Evolutionary conservation across 2,329 filamentous ascomycete genomes (phyloP).

Genomic region (Exserohilum rostratum): DNA sequence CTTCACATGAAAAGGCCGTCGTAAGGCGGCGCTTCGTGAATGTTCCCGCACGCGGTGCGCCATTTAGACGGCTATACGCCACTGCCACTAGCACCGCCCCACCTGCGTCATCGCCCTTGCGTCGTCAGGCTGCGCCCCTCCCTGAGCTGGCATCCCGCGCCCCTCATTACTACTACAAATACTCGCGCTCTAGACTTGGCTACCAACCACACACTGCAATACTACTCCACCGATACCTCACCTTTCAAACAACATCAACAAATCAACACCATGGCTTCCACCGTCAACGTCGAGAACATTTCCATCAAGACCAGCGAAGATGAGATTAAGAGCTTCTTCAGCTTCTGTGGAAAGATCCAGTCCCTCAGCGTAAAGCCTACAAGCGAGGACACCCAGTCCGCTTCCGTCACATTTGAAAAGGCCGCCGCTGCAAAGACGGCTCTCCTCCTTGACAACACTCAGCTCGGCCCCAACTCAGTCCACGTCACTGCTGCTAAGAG

Average conservation of each 20-base stretch:
- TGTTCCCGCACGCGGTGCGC: slow-evolving; percentile 26
- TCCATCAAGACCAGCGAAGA: slow-evolving; percentile 80
- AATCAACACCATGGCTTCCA: slow-evolving; percentile 64
- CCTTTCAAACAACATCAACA: neutral
- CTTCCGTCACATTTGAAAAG: slow-evolving; percentile 96
- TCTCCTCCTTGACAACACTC: slow-evolving; percentile 94
- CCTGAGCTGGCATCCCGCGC: slow-evolving; percentile 17
- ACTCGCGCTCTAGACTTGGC: slow-evolving; percentile 8
- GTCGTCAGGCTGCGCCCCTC: slow-evolving; percentile 23
- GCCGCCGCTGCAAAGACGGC: slow-evolving; percentile 96
- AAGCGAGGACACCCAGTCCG: slow-evolving; percentile 72
- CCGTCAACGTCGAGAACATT: slow-evolving; percentile 91
- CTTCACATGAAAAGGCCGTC: slow-evolving; percentile 13
- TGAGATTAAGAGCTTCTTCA: slow-evolving; percentile 96
- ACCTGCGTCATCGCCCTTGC: slow-evolving; percentile 26
- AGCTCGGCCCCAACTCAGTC: slow-evolving; percentile 77
- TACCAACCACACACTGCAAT: neutral
- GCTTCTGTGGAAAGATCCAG: slow-evolving; percentile 92
- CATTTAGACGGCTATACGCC: slow-evolving; percentile 3
- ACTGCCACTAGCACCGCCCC: slow-evolving; percentile 25
- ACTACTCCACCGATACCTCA: neutral
- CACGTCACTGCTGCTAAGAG: slow-evolving; percentile 77
- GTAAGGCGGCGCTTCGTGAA: slow-evolving; percentile 22
- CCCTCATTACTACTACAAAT: slow-evolving; percentile 21
- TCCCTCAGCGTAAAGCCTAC: slow-evolving; percentile 75